Evolutionary conservation across 2,329 filamentous ascomycete genomes (phyloP).

Genomic region (Xylaria arbuscula): DNA sequence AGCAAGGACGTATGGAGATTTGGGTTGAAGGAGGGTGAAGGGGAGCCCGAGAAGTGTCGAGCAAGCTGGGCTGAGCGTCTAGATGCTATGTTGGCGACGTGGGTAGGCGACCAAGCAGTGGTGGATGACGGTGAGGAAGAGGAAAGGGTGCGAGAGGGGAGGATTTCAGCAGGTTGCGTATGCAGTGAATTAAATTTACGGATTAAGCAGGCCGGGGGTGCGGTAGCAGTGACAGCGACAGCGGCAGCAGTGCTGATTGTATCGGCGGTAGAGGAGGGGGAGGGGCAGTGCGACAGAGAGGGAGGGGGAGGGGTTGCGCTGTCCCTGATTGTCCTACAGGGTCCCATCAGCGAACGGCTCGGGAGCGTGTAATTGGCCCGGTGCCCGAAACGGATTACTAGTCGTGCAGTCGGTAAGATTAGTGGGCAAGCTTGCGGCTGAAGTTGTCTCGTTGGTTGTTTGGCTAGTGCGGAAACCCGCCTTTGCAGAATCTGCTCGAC

Average conservation of each 20-base stretch:
- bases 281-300: conserved; percentile 37
- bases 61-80: conserved; percentile 65
- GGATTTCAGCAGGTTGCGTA: conserved; percentile 39
- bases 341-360: conserved; percentile 46
- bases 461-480: conserved; percentile 33
- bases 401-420: conserved; percentile 18
- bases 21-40: conserved; percentile 45
- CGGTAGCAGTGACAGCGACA: conserved; percentile 5
- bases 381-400: conserved; percentile 29
- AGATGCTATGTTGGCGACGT: conserved; percentile 58
- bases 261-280: conserved; percentile 17
- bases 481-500: conserved; percentile 39
- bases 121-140: conserved; percentile 26
- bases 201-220: conserved; percentile 23
- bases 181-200: conserved; percentile 40
- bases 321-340: conserved; percentile 37
- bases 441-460: conserved; percentile 29
- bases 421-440: conserved; percentile 35
- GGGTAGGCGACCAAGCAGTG: conserved; percentile 17
- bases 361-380: conserved; percentile 47
- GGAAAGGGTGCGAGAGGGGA: conserved; percentile 27
- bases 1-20: conserved; percentile 32
- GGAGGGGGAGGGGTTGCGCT: conserved; percentile 49
- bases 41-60: conserved; percentile 61
- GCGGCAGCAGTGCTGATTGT: conserved; percentile 16